Conservation (phyloP, 345 rosid species). For the Sisymbrium irio region DNA sequence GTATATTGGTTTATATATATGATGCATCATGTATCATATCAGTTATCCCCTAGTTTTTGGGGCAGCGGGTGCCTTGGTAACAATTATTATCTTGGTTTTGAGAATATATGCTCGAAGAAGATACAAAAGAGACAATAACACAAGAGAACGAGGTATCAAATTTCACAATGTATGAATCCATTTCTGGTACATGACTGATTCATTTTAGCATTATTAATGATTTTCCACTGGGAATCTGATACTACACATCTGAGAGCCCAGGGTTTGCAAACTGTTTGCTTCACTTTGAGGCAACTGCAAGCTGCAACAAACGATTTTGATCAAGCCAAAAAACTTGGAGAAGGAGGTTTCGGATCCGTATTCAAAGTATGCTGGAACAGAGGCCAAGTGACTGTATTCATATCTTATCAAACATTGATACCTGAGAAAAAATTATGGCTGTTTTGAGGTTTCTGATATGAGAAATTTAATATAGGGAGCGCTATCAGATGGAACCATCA, state of each 20-base stretch:
- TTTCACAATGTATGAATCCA: background rate
- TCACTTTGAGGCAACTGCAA: slow-evolving; percentile 25
- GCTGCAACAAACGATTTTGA: slow-evolving; percentile 26
- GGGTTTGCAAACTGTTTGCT: background rate
- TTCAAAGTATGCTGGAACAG: slow-evolving; percentile 5
- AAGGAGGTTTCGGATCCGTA: slow-evolving; percentile 32
- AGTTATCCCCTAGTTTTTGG: slow-evolving; percentile 2
- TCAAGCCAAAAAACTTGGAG: slow-evolving; percentile 28
- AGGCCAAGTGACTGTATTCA: no score
- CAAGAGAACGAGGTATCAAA: background rate
- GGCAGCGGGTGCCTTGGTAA: background rate
- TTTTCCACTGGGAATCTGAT: background rate
- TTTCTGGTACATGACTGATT: background rate
- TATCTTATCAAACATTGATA: no score
- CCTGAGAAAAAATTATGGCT: background rate
- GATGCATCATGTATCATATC: background rate
- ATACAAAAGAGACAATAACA: background rate
- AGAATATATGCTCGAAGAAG: slow-evolving; percentile 35
- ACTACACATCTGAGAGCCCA: background rate
- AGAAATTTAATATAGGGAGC: background rate
- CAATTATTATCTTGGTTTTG: slow-evolving; percentile 15
- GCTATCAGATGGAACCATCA: slow-evolving; percentile 19
- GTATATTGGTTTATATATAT: background rate
- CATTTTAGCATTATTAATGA: background rate
- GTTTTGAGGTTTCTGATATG: background rate